Evolutionary conservation across 1,139 yeast genomes (phyloP).

Genomic region (Geotrichum siamense): DNA sequence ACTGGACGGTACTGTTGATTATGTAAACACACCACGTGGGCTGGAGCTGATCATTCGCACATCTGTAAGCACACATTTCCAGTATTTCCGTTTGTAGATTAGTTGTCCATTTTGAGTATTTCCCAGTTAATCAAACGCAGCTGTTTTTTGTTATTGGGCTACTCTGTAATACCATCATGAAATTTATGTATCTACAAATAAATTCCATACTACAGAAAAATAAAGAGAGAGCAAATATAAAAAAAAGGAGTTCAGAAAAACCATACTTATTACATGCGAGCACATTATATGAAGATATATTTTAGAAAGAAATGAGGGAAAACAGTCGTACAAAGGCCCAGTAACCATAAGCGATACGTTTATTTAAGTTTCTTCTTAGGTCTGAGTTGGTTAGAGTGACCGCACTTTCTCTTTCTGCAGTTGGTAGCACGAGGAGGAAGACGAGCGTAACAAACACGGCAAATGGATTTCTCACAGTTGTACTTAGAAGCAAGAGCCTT

Average conservation of each 20-base stretch:
- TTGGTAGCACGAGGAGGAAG: slow-evolving; percentile 99
- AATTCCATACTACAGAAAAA: too few relatives aligned
- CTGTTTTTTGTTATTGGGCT: too few relatives aligned
- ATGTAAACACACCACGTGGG: too few relatives aligned
- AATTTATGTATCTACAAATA: too few relatives aligned
- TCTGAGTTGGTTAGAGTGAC: slow-evolving; percentile 99
- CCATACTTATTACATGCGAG: slow-evolving; percentile 4
- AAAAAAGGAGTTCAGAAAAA: not conserved
- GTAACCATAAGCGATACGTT: slow-evolving; percentile 32
- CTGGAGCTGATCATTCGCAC: too few relatives aligned
- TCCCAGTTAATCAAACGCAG: too few relatives aligned
- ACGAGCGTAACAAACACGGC: slow-evolving; percentile 99
- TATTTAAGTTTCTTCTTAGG: slow-evolving; percentile 99
- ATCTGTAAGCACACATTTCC: too few relatives aligned
- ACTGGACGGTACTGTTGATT: too few relatives aligned
- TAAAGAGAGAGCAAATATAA: not conserved
- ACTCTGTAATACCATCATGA: too few relatives aligned
- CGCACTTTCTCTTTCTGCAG: slow-evolving; percentile 99
- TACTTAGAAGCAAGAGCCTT: slow-evolving; percentile 98
- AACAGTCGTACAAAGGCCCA: slow-evolving; percentile 7
- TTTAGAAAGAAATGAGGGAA: slow-evolving; percentile 1
- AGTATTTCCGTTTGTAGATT: too few relatives aligned
- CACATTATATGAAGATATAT: slow-evolving; percentile 4
- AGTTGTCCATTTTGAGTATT: too few relatives aligned
- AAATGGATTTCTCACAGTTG: slow-evolving; percentile 98